Percentiles rank a stretch among this genome's conserved stretches.
phyloP scores from a whole-genome alignment of 257 asterid genomes.

The Osmanthus fragrans region DNA sequence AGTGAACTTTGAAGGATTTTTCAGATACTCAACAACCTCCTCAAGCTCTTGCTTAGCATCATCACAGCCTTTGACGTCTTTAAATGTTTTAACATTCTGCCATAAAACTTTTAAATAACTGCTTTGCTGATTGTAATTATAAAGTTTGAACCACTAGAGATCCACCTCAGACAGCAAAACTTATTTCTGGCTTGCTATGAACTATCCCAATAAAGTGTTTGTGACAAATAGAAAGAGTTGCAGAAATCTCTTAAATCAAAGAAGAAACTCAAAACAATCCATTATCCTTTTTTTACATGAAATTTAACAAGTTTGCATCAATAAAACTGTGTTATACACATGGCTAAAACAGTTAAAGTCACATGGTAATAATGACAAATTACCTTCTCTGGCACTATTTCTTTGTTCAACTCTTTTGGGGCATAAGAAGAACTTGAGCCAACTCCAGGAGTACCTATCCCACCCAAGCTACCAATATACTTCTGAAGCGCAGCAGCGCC shows the following conservation, averaged over 20 bases:
- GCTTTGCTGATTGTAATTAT: neutral
- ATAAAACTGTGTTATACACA: neutral
- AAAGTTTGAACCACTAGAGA: neutral
- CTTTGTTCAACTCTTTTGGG: slow-evolving; percentile 85
- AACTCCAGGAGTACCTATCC: slow-evolving; percentile 92
- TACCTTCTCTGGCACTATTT: slow-evolving; percentile 89
- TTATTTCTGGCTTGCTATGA: neutral
- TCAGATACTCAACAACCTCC: slow-evolving; percentile 98
- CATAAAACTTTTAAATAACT: slow-evolving; percentile 27
- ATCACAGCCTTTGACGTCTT: slow-evolving; percentile 99
- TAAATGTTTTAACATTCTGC: slow-evolving; percentile 96
- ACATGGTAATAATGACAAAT: slow-evolving; percentile 9
- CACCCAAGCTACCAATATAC: slow-evolving; percentile 91
- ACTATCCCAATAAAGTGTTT: neutral
- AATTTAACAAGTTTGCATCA: neutral
- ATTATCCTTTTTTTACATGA: neutral
- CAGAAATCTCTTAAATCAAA: neutral
- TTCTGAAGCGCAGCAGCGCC: slow-evolving; percentile 91
- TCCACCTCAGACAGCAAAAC: neutral
- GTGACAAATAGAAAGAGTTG: neutral
- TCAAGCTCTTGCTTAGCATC: slow-evolving; percentile 99
- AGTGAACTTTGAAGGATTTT: slow-evolving; percentile 87
- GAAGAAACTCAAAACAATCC: slow-evolving; percentile 4
- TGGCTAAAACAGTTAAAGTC: slow-evolving; percentile 11
- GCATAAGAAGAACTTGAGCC: slow-evolving; percentile 88